Percentiles rank a stretch among this genome's conserved stretches.
Conservation (phyloP, 352 stramenopile species). For the Plasmopara viticola region DNA sequence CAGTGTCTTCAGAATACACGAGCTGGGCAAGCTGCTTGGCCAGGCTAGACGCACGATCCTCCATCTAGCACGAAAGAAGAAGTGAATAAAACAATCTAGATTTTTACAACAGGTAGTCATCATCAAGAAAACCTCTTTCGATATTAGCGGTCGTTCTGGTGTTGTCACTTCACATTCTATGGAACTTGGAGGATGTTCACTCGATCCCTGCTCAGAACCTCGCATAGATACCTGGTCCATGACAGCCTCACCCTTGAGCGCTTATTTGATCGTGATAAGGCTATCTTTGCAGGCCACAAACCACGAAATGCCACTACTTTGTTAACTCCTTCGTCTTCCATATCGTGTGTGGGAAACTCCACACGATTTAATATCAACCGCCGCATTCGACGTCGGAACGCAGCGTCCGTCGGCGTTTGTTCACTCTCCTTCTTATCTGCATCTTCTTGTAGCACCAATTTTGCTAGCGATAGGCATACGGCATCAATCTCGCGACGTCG, state of each 20-base stretch:
- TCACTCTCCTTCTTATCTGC: slow-evolving; percentile 2
- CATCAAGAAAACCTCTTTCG: slow-evolving; percentile 22
- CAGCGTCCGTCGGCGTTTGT: slow-evolving; percentile 3
- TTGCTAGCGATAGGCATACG: slow-evolving; percentile 26
- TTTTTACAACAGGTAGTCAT: neutral
- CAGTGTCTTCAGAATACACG: slow-evolving; percentile 24
- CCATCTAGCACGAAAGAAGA: slow-evolving; percentile 26
- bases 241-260: slow-evolving; percentile 6
- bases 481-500: slow-evolving; percentile 14
- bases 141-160: slow-evolving; percentile 18
- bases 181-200: neutral
- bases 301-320: neutral
- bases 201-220: slow-evolving; percentile 5
- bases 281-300: neutral
- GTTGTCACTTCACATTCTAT: neutral
- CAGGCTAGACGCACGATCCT: slow-evolving; percentile 33
- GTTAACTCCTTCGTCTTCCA: slow-evolving; percentile 8
- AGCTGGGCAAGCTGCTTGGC: slow-evolving; percentile 45
- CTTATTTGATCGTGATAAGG: slow-evolving; percentile 7
- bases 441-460: slow-evolving; percentile 16
- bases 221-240: neutral
- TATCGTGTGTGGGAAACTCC: slow-evolving; percentile 12
- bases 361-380: slow-evolving; percentile 23
- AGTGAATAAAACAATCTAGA: neutral
- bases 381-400: slow-evolving; percentile 29